Evolutionary conservation across 75 land plant species (phyloP).

Genomic region (Picea sitchensis): DNA sequence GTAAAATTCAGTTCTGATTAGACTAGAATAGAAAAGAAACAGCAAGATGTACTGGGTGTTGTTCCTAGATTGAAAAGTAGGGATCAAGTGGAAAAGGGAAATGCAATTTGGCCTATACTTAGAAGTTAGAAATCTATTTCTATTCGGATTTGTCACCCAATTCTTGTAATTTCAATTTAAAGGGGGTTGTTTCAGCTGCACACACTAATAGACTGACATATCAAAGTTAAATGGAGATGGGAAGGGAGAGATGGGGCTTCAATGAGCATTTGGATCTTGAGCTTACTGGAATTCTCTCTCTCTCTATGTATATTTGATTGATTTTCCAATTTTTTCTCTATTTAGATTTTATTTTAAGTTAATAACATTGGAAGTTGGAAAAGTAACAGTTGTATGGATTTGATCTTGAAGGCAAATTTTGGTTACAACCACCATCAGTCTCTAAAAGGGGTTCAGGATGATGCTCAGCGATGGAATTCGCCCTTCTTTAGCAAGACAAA

Average conservation of each 20-base stretch:
- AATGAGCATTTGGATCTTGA: neutral
- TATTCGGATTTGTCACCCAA: neutral
- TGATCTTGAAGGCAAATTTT: neutral
- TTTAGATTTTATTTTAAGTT: too few species aligned
- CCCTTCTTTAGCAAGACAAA: neutral
- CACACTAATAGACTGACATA: neutral
- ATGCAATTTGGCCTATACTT: neutral
- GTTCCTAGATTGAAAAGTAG: neutral
- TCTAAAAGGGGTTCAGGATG: slow-evolving; percentile 7
- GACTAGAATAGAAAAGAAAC: neutral
- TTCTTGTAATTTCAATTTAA: neutral
- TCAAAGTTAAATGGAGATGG: neutral
- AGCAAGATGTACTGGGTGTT: neutral
- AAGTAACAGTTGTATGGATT: neutral
- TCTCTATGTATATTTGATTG: neutral
- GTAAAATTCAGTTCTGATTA: neutral
- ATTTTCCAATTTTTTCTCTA: neutral
- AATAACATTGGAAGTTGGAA: neutral
- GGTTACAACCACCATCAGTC: slow-evolving; percentile 1
- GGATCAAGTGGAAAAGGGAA: neutral
- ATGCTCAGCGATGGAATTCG: neutral
- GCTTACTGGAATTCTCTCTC: neutral
- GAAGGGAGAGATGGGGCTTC: neutral
- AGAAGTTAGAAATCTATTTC: neutral
- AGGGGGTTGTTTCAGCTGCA: neutral